Percentiles rank a stretch among this genome's conserved stretches.
These are phyloP conservation scores for Cucurbita ficifolia DNA, from an alignment of 306 rosid genomes.

Conservation along the genomic window DNA sequence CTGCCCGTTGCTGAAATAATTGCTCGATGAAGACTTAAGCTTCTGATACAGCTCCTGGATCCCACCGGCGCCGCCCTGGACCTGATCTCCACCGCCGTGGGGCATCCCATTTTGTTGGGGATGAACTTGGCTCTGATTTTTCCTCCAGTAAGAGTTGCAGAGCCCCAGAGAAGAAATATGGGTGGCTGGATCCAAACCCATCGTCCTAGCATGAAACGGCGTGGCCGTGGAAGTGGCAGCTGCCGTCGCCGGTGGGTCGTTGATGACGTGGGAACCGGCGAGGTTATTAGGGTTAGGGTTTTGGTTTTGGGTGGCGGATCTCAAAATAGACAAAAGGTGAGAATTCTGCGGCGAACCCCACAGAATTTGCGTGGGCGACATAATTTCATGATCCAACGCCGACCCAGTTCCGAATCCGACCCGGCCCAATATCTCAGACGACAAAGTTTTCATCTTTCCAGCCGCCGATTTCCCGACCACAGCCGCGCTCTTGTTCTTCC, in stretches of 20 bases:
- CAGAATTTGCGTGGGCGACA: conserved; percentile 36
- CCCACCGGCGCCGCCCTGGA: conserved; percentile 38
- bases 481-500: conserved; percentile 48
- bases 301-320: conserved; percentile 42
- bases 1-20: conserved; percentile 19
- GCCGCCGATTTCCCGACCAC: conserved; percentile 17
- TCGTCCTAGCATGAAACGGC: conserved; percentile 16
- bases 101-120: conserved; percentile 24
- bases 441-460: conserved; percentile 40
- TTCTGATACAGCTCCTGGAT: conserved; percentile 75
- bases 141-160: conserved; percentile 58
- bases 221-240: not conserved
- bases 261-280: conserved; percentile 34
- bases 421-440: conserved; percentile 36
- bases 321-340: conserved; percentile 45
- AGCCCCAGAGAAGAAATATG: conserved; percentile 44
- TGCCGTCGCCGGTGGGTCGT: conserved; percentile 22
- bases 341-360: conserved; percentile 93
- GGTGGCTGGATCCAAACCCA: conserved; percentile 36
- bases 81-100: conserved; percentile 13
- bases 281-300: conserved; percentile 53
- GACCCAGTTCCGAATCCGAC: conserved; percentile 21
- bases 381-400: conserved; percentile 20
- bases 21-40: conserved; percentile 38
- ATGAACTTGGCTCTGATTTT: conserved; percentile 8